These are phyloP conservation scores for Ascochyta lentis DNA, from an alignment of 2,329 filamentous ascomycete genomes.

Conservation along the genomic window DNA sequence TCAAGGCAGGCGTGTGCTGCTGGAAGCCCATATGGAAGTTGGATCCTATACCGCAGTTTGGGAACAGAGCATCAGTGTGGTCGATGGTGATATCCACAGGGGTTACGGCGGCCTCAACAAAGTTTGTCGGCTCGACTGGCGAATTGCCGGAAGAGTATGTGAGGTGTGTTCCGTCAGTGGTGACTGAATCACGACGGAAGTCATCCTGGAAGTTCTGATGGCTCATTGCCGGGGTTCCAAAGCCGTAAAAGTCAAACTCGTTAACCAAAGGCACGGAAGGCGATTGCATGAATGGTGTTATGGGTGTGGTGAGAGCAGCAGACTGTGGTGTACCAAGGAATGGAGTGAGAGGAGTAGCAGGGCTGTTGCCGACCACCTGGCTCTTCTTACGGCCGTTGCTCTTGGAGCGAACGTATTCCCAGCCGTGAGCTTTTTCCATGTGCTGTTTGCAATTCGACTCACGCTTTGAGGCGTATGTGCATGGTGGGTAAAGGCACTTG, in stretches of 20 bases:
- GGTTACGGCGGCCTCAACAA: conserved; percentile 52
- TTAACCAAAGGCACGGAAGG: conserved; percentile 50
- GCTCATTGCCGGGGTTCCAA: conserved; percentile 43
- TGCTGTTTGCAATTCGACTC: conserved; percentile 98
- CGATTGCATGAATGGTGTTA: conserved; percentile 50
- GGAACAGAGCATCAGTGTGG: conserved; percentile 66
- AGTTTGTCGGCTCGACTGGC: conserved; percentile 50
- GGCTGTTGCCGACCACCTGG: conserved; percentile 33
- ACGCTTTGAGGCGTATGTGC: conserved; percentile 92
- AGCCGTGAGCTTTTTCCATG: conserved; percentile 96
- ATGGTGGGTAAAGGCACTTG: conserved; percentile 81
- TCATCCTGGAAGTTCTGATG: conserved; percentile 39
- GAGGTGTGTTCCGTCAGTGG: conserved; percentile 45
- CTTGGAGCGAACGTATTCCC: conserved; percentile 91
- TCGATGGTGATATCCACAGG: conserved; percentile 60
- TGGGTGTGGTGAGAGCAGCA: conserved; percentile 42
- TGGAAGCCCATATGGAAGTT: conserved; percentile 67
- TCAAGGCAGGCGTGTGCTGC: conserved; percentile 58
- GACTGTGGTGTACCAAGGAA: conserved; percentile 48
- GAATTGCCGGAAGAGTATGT: conserved; percentile 52
- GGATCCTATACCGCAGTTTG: conserved; percentile 61
- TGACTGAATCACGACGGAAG: conserved; percentile 47
- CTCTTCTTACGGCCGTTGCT: conserved; percentile 69
- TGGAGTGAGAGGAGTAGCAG: conserved; percentile 44
- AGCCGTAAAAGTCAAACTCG: conserved; percentile 40